phyloP scores from a whole-genome alignment of 1,284 basidiomycete genomes.

The Leccinum cinnamomeum region DNA sequence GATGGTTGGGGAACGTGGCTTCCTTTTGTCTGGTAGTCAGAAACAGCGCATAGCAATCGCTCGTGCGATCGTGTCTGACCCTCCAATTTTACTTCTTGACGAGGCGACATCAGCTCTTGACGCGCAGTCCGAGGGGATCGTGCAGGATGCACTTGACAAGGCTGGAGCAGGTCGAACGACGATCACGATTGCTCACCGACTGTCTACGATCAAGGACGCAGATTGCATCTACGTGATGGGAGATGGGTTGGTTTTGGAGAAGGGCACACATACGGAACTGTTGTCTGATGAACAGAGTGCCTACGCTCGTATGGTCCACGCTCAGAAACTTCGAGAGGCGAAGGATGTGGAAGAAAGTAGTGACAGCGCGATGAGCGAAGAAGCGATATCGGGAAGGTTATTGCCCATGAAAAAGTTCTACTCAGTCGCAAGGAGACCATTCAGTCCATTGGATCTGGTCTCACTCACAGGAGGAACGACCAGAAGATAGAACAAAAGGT shows the following conservation, averaged over 20 bases:
- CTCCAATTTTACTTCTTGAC: constrained; percentile 78
- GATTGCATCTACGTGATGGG: constrained; percentile 90
- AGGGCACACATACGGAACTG: constrained; percentile 81
- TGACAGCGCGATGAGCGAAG: background rate
- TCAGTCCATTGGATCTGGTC: constrained; percentile 69
- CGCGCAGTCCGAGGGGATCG: constrained; percentile 88
- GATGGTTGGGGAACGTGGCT: constrained; percentile 90
- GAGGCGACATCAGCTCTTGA: constrained; percentile 92
- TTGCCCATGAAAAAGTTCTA: constrained; percentile 54
- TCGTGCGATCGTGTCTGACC: constrained; percentile 92
- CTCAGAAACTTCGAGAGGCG: constrained; percentile 75
- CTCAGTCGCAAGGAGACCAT: constrained; percentile 63
- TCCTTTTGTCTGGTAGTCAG: constrained; percentile 90
- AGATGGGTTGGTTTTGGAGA: constrained; percentile 79
- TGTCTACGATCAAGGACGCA: constrained; percentile 80
- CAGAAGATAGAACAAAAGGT: constrained; percentile 40
- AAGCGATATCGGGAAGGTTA: constrained; percentile 51
- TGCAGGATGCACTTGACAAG: constrained; percentile 94
- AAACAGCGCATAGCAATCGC: constrained; percentile 92
- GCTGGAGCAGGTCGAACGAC: constrained; percentile 81
- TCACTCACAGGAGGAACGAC: constrained; percentile 52
- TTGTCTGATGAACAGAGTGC: constrained; percentile 62
- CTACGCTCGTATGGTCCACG: constrained; percentile 76
- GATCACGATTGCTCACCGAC: constrained; percentile 75
- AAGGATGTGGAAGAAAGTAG: constrained; percentile 14